Base-by-base conservation (phyloP, 345 rosid genomes). In the Sisymbrium irio region DNA sequence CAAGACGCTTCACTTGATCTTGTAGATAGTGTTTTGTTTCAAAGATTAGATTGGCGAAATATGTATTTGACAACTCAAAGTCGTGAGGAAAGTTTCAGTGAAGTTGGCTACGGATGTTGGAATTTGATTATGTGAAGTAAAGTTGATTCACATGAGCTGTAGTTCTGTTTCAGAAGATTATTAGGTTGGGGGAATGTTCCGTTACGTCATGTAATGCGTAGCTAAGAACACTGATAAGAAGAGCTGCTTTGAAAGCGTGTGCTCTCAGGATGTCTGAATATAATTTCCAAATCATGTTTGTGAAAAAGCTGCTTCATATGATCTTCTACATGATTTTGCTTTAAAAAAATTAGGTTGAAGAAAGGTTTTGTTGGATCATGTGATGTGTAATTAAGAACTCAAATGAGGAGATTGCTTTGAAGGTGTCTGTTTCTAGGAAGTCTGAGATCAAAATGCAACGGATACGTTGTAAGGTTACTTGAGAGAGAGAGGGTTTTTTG, bases 21-120 rank as follows among this genome's bases (percentile, higher is more conserved):
- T 59, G 67, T 60, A 25, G 47, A 36, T 36, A 60, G 57, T 51
- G n/a, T 51, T 46, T 15, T n/a, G 28, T 45, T 71, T 27, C 40
- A 36, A 12, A 15, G 11, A 17, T 17, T 44, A 57, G 55, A 15
- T 18, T 69, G 33, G 13, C 14, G 28, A 7, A 41, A 33, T 30
- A 9, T 68, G 50, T 40, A 27, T 10, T 6, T 67, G n/a, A 9
- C n/a, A 25, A 22, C 25, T 3, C 25, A 22, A 15, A 6, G 25
- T 62, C 17, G 15, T 46, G 75, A 45, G 20, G 39, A 6, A 45
- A 13, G 51, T 33, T 72, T 32, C 30, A n/a, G 56, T 32, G 49
- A 10, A 37, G n/a, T 42, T 18, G 28, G 45, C n/a, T 15, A 19
- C 45, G 51, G 66, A 37, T 37, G 46, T 19, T 62, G 66, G 50